Evolutionary conservation across 2,329 filamentous ascomycete genomes (phyloP).

Genomic region (Podosphaera aphanis): DNA sequence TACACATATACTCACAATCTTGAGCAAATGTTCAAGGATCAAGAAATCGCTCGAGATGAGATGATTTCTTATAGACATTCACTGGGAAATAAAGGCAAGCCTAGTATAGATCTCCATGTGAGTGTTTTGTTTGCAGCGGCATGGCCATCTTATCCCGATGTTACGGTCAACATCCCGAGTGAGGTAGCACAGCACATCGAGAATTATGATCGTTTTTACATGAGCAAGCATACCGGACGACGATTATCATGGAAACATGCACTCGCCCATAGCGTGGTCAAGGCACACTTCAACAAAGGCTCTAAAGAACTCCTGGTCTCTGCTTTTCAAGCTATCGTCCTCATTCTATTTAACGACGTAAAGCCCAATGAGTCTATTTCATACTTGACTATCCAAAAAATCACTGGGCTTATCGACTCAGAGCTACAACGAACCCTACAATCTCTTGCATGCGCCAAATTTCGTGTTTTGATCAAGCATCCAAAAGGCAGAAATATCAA

Average conservation of each 20-base stretch:
- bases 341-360: slow-evolving; percentile 69
- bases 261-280: slow-evolving; percentile 73
- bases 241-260: slow-evolving; percentile 80
- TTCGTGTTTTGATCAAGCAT: slow-evolving; percentile 61
- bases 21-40: slow-evolving; percentile 98
- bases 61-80: slow-evolving; percentile 68
- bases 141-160: slow-evolving; percentile 78
- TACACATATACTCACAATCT: slow-evolving; percentile 88
- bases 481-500: slow-evolving; percentile 67
- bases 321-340: slow-evolving; percentile 74
- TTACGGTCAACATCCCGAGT: slow-evolving; percentile 46
- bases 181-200: slow-evolving; percentile 55
- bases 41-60: slow-evolving; percentile 78
- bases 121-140: slow-evolving; percentile 76
- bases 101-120: slow-evolving; percentile 51
- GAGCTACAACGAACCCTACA: slow-evolving; percentile 82
- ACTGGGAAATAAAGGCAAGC: slow-evolving; percentile 25
- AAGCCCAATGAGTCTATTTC: slow-evolving; percentile 30
- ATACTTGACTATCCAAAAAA: slow-evolving; percentile 52
- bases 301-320: slow-evolving; percentile 76
- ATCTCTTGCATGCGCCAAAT: slow-evolving; percentile 78
- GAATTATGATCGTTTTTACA: slow-evolving; percentile 69
- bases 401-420: slow-evolving; percentile 48
- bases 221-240: slow-evolving; percentile 68
- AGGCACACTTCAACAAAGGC: slow-evolving; percentile 56